phyloP scores from a whole-genome alignment of 441 rosid genomes.

The Syzygium syzygioides region DNA sequence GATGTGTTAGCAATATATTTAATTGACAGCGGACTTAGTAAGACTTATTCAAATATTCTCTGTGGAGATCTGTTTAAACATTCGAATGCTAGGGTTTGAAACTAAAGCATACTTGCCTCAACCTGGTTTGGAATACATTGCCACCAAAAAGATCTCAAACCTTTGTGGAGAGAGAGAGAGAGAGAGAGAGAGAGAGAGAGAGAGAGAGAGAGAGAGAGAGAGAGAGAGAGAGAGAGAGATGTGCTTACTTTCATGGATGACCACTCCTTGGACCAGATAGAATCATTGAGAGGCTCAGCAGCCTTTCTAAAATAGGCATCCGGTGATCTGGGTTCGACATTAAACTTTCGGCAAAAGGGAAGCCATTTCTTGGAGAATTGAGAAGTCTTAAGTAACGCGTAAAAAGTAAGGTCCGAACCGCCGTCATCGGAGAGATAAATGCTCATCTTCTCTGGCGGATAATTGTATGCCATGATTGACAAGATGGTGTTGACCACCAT shows the following conservation, averaged over 20 bases:
- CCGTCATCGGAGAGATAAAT: constrained; percentile 11
- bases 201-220: not conserved
- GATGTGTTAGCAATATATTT: not conserved
- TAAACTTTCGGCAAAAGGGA: constrained; percentile 7
- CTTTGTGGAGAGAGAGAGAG: too few relatives aligned
- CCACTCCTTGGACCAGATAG: not conserved
- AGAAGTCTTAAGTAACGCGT: constrained; percentile 2
- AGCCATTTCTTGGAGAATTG: constrained; percentile 5
- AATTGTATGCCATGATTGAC: constrained; percentile 12
- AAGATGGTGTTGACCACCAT: constrained; percentile 7
- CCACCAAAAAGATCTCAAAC: too few relatives aligned
- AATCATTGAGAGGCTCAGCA: not conserved
- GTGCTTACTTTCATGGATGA: not conserved
- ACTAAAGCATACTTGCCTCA: not conserved
- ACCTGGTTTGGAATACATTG: too few relatives aligned
- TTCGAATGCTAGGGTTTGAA: not conserved
- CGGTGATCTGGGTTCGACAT: constrained; percentile 3
- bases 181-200: too few relatives aligned
- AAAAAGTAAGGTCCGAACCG: constrained; percentile 6
- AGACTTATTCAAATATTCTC: not conserved
- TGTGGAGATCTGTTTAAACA: not conserved
- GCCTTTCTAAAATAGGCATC: constrained; percentile 1
- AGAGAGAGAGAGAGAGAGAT: not conserved
- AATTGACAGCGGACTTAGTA: not conserved
- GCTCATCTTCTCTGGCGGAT: constrained; percentile 2